These are phyloP conservation scores for Piper betle DNA, from an alignment of 164 flowering plant genomes.

Conservation along the genomic window DNA sequence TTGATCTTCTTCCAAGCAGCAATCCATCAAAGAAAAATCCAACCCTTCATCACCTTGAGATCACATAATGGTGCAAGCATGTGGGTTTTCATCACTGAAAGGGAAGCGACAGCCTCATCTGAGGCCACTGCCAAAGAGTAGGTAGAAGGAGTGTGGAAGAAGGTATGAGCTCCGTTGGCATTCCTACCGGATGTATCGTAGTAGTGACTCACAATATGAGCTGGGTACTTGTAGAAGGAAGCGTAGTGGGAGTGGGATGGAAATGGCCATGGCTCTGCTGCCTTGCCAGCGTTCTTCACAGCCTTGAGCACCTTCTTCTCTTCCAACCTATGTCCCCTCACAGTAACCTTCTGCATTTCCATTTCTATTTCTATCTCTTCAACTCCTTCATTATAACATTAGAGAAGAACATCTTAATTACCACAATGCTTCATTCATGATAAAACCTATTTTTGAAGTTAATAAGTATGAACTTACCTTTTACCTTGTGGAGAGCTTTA, in stretches of 20 bases:
- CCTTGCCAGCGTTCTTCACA: constrained; percentile 53
- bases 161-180: constrained; percentile 35
- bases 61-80: constrained; percentile 70
- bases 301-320: constrained; percentile 67
- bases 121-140: constrained; percentile 64
- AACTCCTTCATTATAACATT: constrained; percentile 27
- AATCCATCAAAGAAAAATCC: not conserved
- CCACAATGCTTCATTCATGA: not conserved
- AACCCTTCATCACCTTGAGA: not conserved
- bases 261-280: constrained; percentile 75
- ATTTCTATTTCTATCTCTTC: constrained; percentile 68
- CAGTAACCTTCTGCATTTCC: constrained; percentile 62
- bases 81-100: constrained; percentile 84
- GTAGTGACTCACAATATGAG: constrained; percentile 47
- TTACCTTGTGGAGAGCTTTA: constrained; percentile 56
- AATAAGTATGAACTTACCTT: constrained; percentile 27
- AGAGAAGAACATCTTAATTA: too few species aligned
- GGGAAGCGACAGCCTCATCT: constrained; percentile 64
- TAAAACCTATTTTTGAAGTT: not conserved
- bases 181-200: constrained; percentile 29
- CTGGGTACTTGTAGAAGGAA: constrained; percentile 68
- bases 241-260: constrained; percentile 49
- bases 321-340: constrained; percentile 40
- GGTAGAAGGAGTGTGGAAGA: constrained; percentile 66
- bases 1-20: not conserved